phyloP scores from a whole-genome alignment of 352 stramenopile genomes.

The Aphanomyces invadans region DNA sequence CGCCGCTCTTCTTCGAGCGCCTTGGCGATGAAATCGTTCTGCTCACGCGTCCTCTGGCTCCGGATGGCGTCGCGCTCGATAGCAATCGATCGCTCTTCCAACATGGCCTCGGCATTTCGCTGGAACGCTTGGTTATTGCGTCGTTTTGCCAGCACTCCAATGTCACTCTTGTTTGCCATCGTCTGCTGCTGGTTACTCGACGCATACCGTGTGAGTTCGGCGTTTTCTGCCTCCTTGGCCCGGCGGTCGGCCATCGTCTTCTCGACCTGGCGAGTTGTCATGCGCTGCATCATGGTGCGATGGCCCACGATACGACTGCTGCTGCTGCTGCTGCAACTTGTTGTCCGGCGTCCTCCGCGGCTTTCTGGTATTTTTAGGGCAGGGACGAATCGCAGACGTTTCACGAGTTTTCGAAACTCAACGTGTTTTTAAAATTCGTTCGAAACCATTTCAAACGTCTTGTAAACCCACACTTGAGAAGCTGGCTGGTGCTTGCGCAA shows the following conservation, averaged over 20 bases:
- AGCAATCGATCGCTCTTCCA: slow-evolving; percentile 42
- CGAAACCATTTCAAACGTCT: background rate
- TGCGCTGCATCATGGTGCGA: slow-evolving; percentile 27
- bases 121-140: slow-evolving; percentile 53
- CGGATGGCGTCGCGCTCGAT: slow-evolving; percentile 28
- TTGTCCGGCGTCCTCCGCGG: background rate
- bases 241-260: slow-evolving; percentile 53
- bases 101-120: slow-evolving; percentile 57
- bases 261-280: slow-evolving; percentile 55
- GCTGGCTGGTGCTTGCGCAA: no score
- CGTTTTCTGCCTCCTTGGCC: slow-evolving; percentile 49
- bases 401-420: background rate
- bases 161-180: slow-evolving; percentile 56
- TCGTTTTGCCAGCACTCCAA: slow-evolving; percentile 37
- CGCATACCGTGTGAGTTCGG: slow-evolving; percentile 47
- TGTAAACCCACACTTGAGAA: no score
- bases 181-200: slow-evolving; percentile 50
- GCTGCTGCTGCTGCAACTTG: background rate
- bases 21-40: slow-evolving; percentile 65
- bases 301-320: background rate
- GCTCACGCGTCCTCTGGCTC: slow-evolving; percentile 37
- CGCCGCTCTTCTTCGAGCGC: slow-evolving; percentile 61
- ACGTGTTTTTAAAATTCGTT: background rate
- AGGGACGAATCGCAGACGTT: background rate
- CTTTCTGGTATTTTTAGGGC: background rate